Evolutionary conservation across 306 rosid genomes (phyloP).

Genomic region (Ochetophila trinervis): DNA sequence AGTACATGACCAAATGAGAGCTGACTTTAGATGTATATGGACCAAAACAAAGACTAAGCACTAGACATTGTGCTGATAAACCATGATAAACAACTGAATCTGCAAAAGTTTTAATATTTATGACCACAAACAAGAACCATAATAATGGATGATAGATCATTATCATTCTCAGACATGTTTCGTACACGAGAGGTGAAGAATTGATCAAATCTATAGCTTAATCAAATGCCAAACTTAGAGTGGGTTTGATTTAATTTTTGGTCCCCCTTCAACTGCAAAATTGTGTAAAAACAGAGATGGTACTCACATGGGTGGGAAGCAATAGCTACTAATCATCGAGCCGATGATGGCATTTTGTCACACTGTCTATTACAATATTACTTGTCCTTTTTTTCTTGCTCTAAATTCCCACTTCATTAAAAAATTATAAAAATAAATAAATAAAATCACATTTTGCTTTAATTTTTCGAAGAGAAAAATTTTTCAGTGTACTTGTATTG

Average conservation of each 20-base stretch:
- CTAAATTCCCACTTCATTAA: conserved; percentile 13
- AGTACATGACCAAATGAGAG: conserved; percentile 1
- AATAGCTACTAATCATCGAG: conserved; percentile 69
- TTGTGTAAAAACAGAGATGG: conserved; percentile 16
- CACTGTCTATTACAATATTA: conserved; percentile 37
- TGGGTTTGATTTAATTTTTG: conserved; percentile 11
- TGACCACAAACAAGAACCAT: not conserved
- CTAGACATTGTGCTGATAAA: not conserved
- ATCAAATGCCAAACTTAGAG: not conserved
- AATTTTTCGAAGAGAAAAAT: not conserved
- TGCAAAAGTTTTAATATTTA: not conserved
- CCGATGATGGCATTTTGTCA: conserved; percentile 62
- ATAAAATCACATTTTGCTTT: too few relatives aligned
- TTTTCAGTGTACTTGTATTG: not conserved
- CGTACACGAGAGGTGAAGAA: too few relatives aligned
- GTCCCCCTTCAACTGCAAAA: conserved; percentile 38
- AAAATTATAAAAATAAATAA: conserved; percentile 3
- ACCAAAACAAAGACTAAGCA: not conserved
- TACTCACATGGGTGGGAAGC: conserved; percentile 32
- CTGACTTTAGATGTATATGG: not conserved
- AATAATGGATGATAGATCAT: not conserved
- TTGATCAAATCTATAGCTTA: not conserved
- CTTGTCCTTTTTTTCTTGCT: conserved; percentile 40
- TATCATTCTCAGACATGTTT: not conserved
- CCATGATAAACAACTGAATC: conserved; percentile 1